Base-by-base conservation (phyloP, 2,329 filamentous ascomycete species). In the Cryphonectria nitschkei region DNA sequence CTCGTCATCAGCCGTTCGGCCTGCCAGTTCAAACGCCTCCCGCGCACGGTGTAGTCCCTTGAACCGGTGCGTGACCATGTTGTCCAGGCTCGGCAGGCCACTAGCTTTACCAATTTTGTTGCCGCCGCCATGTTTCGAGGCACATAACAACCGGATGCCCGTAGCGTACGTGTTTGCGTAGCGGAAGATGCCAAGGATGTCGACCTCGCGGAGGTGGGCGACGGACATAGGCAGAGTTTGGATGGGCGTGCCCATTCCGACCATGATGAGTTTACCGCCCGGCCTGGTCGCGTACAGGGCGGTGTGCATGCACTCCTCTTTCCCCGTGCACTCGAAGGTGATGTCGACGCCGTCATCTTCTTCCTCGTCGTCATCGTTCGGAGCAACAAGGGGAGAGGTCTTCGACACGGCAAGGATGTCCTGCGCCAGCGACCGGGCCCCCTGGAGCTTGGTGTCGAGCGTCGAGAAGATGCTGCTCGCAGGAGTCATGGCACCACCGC, bases 191-290 rank as follows among this genome's bases (percentile, higher is more conserved):
- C 92, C 92, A n/a, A 93, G 81, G 43, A 94, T 90, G 77, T 94
- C 92, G 60, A 94, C 89, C 81, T 95, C 92, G 52, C 91, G 87
- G 39, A 93, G 83, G 54, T 92, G 90, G 3, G 92, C 92, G 6
- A 90, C 90, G 9, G 89, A 92, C 62, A 95, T 83, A 1, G 92
- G 92, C 1, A 94, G 84, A 0, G 91, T 93, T 79, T 94, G 91
- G 67, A 93, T 87, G 0, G 92, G 92, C 6, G 88, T 92, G 52
- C 92, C 92, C 92, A 94, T 94, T 68, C 92, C 92, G 34, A 95
- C 91, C 79, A 94, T 89, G 79, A 94, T 86, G 65, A 94, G 84
- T 75, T 90, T 91, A 26, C 92, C 92, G 37, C 92, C 92, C 0
- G 92, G 85, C 70, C 86, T 86, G 13, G 91, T 90, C 3, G 90